These are phyloP conservation scores for Alternaria sp. DNA, from an alignment of 2,329 filamentous ascomycete species.

Conservation along the genomic window DNA sequence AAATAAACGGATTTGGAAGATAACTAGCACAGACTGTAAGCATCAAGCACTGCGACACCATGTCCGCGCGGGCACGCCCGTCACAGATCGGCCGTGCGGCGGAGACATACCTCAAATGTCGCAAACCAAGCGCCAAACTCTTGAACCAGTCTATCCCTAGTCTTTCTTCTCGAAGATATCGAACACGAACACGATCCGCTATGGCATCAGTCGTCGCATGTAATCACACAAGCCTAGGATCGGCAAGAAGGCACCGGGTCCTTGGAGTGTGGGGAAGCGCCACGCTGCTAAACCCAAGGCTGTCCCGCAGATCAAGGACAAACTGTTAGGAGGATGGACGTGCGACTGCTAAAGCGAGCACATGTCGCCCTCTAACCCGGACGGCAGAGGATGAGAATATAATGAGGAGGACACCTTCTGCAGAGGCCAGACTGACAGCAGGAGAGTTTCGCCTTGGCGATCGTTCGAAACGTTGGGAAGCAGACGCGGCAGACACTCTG, in stretches of 20 bases:
- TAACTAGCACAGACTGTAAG: constrained; percentile 40
- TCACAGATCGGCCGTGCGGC: constrained; percentile 9
- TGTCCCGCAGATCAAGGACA: constrained; percentile 41
- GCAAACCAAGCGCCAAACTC: constrained; percentile 51
- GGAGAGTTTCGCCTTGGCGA: constrained; percentile 39
- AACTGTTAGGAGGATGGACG: constrained; percentile 36
- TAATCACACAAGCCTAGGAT: constrained; percentile 40
- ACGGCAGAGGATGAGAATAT: constrained; percentile 38
- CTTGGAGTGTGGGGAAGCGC: constrained; percentile 50
- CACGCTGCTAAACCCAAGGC: constrained; percentile 44
- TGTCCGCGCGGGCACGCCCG: constrained; percentile 7
- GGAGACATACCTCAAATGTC: constrained; percentile 44
- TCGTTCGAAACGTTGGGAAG: constrained; percentile 45
- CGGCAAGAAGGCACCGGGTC: constrained; percentile 40
- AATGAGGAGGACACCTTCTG: constrained; percentile 27
- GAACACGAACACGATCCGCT: constrained; percentile 47
- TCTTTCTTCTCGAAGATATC: constrained; percentile 48
- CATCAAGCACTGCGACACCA: constrained; percentile 14
- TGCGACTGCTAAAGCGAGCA: constrained; percentile 46
- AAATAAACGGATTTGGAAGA: constrained; percentile 36
- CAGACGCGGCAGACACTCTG: constrained; percentile 37
- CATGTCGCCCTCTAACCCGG: constrained; percentile 48
- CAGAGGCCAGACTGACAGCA: constrained; percentile 35
- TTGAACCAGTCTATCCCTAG: constrained; percentile 55
- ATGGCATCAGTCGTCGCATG: constrained; percentile 49